phyloP scores from a whole-genome alignment of 78 protist species.

The Parvularia atlantis region DNA sequence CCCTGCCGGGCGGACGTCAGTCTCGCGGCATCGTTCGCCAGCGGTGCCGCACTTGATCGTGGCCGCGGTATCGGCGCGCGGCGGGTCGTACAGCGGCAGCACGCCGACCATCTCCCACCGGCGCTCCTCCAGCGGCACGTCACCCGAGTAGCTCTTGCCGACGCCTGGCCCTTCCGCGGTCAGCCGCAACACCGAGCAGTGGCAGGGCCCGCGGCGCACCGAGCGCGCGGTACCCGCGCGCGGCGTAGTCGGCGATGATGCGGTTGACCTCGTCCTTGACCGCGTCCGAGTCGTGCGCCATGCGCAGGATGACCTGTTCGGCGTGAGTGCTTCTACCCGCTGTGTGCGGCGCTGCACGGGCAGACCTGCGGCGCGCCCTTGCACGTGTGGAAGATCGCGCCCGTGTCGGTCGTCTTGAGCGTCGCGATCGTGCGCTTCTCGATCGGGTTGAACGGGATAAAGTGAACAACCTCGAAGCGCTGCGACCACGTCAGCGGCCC shows the following conservation, averaged over 20 bases:
- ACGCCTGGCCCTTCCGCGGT: no score
- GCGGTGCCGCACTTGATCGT: no score
- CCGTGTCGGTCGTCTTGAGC: conserved; percentile 21
- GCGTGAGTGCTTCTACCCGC: no score
- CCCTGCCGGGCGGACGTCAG: no score
- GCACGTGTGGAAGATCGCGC: conserved; percentile 16
- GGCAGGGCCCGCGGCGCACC: conserved; percentile 61
- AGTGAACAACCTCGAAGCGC: background rate
- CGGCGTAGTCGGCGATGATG: conserved; percentile 54
- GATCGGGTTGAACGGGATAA: conserved; percentile 68
- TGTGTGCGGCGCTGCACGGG: no score
- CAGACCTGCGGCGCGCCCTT: conserved; percentile 67
- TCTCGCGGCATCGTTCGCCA: no score
- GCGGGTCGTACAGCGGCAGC: conserved; percentile 58
- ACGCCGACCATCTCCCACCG: conserved; percentile 67
- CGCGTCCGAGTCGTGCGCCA: conserved; percentile 38
- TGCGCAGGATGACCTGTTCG: conserved; percentile 49
- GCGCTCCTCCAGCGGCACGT: conserved; percentile 23
- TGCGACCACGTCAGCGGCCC: no score
- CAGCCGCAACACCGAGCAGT: no score
- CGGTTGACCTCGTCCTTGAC: conserved; percentile 14
- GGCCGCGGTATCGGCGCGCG: no score
- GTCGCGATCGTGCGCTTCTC: conserved; percentile 31
- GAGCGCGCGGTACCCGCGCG: conserved; percentile 66
- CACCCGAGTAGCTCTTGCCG: no score